phyloP scores from a whole-genome alignment of 2,329 filamentous ascomycete genomes.

The Mollisia scopiformis region DNA sequence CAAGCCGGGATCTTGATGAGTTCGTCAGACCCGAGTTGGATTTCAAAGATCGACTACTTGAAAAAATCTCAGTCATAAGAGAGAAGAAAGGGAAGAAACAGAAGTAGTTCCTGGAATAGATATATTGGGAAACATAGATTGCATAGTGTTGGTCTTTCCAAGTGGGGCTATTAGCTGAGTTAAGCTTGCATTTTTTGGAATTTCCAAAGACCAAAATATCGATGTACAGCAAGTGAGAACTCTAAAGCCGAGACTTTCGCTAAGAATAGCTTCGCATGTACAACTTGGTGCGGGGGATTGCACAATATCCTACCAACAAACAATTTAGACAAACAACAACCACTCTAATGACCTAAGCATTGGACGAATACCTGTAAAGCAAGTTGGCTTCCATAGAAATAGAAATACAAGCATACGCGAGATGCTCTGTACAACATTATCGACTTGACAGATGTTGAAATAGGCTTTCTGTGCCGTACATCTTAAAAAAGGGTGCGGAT shows the following conservation, averaged over 20 bases:
- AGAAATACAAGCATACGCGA: background rate
- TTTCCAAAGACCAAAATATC: background rate
- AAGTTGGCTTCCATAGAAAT: background rate
- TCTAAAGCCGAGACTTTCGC: background rate
- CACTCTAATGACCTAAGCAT: background rate
- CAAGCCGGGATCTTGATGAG: background rate
- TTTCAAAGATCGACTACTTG: background rate
- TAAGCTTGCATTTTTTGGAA: background rate
- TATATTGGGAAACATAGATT: background rate
- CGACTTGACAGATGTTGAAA: constrained; percentile 8
- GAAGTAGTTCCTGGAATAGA: background rate
- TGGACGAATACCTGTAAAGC: background rate
- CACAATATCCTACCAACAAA: background rate
- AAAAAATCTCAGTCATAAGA: background rate
- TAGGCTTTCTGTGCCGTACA: constrained; percentile 10
- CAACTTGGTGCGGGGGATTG: background rate
- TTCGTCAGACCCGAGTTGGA: background rate
- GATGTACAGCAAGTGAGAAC: background rate
- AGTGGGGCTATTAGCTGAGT: background rate
- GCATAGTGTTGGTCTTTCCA: background rate
- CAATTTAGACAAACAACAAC: background rate
- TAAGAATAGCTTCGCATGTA: background rate
- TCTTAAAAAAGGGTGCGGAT: constrained; percentile 17
- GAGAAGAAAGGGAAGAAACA: background rate
- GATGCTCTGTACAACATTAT: background rate